Conservation (phyloP, 2,329 filamentous ascomycete species). For the Penicillium sp. region DNA sequence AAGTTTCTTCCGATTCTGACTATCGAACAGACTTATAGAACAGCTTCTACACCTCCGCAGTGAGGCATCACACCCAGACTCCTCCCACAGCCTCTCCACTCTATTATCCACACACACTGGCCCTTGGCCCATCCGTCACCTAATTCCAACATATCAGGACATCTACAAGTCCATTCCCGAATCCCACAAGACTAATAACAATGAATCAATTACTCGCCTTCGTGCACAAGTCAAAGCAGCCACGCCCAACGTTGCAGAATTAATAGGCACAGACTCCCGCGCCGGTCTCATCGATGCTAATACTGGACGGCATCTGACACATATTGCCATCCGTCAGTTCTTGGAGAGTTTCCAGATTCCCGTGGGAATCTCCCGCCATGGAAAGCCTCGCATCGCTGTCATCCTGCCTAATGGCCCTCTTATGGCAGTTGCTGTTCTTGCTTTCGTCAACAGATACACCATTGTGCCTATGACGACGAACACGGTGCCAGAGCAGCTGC, state of each 20-base stretch:
- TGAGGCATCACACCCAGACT: constrained; percentile 16
- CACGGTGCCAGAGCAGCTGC: constrained; percentile 52
- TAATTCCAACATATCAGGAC: constrained; percentile 16
- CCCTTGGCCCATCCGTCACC: constrained; percentile 13
- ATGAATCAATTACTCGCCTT: constrained; percentile 12
- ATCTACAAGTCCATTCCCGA: constrained; percentile 19
- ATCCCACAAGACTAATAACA: constrained; percentile 13
- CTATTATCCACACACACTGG: constrained; percentile 15
- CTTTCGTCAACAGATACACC: constrained; percentile 52
- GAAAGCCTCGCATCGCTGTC: constrained; percentile 50
- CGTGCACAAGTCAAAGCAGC: constrained; percentile 14
- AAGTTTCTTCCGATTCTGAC: constrained; percentile 5
- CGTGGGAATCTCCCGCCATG: constrained; percentile 23
- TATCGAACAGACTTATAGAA: constrained; percentile 11
- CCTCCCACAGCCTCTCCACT: constrained; percentile 11
- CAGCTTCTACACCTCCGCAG: constrained; percentile 15
- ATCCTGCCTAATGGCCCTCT: constrained; percentile 56
- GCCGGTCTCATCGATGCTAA: constrained; percentile 18
- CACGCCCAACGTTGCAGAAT: constrained; percentile 10
- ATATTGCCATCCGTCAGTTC: constrained; percentile 21
- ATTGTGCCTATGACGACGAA: constrained; percentile 55
- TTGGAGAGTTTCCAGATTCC: constrained; percentile 23
- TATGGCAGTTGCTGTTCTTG: constrained; percentile 53
- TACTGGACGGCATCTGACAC: constrained; percentile 16
- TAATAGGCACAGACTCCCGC: constrained; percentile 17